Conservation (phyloP, 208 protist genomes). For the Trypanosoma lewisi region DNA sequence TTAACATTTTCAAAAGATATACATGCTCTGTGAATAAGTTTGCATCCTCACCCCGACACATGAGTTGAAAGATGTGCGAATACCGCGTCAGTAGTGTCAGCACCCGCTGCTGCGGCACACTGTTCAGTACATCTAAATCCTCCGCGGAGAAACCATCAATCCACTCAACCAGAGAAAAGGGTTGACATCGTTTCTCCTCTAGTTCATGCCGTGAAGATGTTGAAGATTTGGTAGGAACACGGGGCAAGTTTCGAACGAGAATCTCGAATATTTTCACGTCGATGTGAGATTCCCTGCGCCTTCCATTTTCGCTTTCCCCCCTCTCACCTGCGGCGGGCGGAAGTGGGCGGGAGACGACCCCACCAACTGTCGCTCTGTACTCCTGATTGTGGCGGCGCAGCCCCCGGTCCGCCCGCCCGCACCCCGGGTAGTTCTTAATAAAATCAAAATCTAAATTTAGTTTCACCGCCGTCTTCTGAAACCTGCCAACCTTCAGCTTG, state of each 20-base stretch:
- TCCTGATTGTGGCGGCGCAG: conserved; percentile 44
- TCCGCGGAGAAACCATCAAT: conserved; percentile 62
- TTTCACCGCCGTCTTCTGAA: conserved; percentile 47
- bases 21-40: conserved; percentile 40
- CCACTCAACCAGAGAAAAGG: conserved; percentile 62
- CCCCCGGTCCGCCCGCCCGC: conserved; percentile 48
- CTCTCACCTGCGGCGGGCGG: not conserved
- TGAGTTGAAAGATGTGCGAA: conserved; percentile 73
- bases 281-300: conserved; percentile 9
- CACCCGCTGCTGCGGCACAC: conserved; percentile 39
- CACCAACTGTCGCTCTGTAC: conserved; percentile 41
- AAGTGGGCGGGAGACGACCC: conserved; percentile 32
- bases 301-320: not conserved
- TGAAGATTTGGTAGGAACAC: conserved; percentile 29
- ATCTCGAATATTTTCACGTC: conserved; percentile 57
- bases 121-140: conserved; percentile 60
- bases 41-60: conserved; percentile 48
- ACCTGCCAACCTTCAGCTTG: conserved; percentile 32
- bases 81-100: conserved; percentile 54
- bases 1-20: conserved; percentile 13
- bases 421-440: conserved; percentile 71
- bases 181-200: conserved; percentile 32
- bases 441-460: conserved; percentile 79
- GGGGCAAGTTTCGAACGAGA: conserved; percentile 65
- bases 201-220: conserved; percentile 20